Evolutionary conservation across 352 stramenopile species (phyloP).

Genomic region (Sclerospora graminicola): DNA sequence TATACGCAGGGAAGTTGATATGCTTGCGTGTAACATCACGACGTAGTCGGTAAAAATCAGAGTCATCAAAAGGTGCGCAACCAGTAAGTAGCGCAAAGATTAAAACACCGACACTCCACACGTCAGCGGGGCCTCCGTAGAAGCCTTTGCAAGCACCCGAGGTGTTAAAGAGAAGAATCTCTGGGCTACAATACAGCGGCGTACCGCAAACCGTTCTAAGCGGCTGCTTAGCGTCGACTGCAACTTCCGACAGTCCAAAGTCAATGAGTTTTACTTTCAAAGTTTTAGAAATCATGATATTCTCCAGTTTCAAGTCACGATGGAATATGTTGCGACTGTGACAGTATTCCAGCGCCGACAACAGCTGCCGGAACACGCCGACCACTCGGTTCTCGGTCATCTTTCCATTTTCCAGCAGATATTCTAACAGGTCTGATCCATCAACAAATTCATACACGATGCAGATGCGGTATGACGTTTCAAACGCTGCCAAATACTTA

Average conservation of each 20-base stretch:
- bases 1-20: conserved; percentile 53
- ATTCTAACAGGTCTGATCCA: conserved; percentile 58
- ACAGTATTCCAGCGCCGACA: conserved; percentile 89
- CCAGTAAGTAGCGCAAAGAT: conserved; percentile 78
- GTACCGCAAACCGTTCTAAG: conserved; percentile 72
- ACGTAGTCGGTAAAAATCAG: conserved; percentile 48
- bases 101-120: conserved; percentile 70
- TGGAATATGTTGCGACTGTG: conserved; percentile 88
- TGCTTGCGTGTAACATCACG: conserved; percentile 55
- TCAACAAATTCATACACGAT: conserved; percentile 76
- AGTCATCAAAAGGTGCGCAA: conserved; percentile 75
- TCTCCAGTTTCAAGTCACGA: conserved; percentile 93
- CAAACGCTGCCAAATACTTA: conserved; percentile 56
- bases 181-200: conserved; percentile 72
- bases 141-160: conserved; percentile 31
- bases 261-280: conserved; percentile 93
- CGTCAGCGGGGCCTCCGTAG: conserved; percentile 46
- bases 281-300: conserved; percentile 90
- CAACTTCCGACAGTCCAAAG: conserved; percentile 89
- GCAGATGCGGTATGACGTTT: conserved; percentile 70
- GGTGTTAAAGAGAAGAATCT: conserved; percentile 57
- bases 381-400: conserved; percentile 52
- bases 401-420: conserved; percentile 59
- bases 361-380: conserved; percentile 72
- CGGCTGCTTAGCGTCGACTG: conserved; percentile 49